Conservation (phyloP, 75 land plant species). For the Sequoiadendron giganteum region DNA sequence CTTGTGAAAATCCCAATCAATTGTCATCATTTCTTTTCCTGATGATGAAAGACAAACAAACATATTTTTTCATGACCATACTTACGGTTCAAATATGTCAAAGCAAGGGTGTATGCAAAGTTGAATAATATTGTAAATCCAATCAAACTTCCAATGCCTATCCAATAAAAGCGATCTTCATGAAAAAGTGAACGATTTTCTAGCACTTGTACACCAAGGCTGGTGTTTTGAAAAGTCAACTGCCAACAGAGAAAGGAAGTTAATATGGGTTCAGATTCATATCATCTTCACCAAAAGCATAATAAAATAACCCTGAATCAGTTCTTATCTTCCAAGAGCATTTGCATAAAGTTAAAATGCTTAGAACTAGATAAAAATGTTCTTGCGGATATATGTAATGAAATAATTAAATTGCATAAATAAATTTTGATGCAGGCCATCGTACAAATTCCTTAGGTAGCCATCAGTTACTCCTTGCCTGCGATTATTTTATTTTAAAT, state of each 20-base stretch:
- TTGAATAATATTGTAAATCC: conserved; percentile 33
- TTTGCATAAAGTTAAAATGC: too few relatives aligned
- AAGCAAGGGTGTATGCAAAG: conserved; percentile 22
- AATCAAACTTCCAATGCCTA: conserved; percentile 24
- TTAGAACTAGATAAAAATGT: too few relatives aligned
- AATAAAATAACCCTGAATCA: too few relatives aligned
- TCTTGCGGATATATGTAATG: too few relatives aligned
- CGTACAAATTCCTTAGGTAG: too few relatives aligned
- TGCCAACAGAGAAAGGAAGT: neutral
- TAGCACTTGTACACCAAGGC: conserved; percentile 26
- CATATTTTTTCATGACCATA: neutral
- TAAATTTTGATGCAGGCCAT: too few relatives aligned
- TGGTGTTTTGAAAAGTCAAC: conserved; percentile 10
- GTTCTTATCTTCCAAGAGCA: too few relatives aligned
- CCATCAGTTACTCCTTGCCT: too few relatives aligned
- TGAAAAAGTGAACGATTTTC: conserved; percentile 13
- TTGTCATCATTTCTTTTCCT: neutral
- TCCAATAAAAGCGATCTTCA: conserved; percentile 33
- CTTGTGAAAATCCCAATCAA: neutral
- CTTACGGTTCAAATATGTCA: neutral
- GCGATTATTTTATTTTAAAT: too few relatives aligned
- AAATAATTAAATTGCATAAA: too few relatives aligned
- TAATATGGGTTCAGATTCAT: neutral
- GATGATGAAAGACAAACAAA: neutral
- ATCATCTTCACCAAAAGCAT: too few relatives aligned